Conservation (phyloP, 192 early-diverging fungal species). For the Coemansia reversa region DNA sequence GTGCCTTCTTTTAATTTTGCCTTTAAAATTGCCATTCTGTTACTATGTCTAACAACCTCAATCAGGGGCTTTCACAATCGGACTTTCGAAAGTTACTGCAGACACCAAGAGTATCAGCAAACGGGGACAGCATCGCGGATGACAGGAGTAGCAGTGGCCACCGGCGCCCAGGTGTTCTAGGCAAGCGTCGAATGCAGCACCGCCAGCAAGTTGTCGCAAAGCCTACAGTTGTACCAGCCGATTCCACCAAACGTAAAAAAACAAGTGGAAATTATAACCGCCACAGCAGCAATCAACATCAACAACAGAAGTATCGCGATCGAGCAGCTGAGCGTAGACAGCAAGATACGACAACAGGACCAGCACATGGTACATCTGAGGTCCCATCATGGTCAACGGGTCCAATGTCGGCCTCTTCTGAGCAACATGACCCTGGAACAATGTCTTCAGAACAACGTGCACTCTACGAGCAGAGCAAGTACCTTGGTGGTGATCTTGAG, state of each 20-base stretch:
- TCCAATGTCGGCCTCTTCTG: neutral
- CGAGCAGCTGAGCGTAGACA: slow-evolving; percentile 86
- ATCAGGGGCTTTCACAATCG: slow-evolving; percentile 3
- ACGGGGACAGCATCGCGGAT: neutral
- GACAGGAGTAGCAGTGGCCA: neutral
- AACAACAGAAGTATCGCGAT: slow-evolving; percentile 67
- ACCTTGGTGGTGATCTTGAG: slow-evolving; percentile 78
- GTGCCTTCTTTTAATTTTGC: neutral
- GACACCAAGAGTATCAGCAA: slow-evolving; percentile 5
- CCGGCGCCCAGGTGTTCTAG: neutral
- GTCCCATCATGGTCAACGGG: neutral
- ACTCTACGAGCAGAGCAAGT: slow-evolving; percentile 80
- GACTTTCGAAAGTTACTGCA: slow-evolving; percentile 36
- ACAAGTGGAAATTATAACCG: neutral
- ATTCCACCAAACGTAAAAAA: neutral
- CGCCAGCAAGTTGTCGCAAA: slow-evolving; percentile 1
- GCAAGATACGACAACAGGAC: neutral
- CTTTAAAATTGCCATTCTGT: neutral
- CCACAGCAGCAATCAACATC: neutral
- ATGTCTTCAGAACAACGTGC: slow-evolving; percentile 17
- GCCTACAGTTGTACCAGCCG: neutral
- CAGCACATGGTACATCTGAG: neutral
- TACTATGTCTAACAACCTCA: slow-evolving; percentile 5
- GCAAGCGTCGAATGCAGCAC: slow-evolving; percentile 9
- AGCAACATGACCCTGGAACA: neutral